A percentile compares a stretch with the other conserved stretches of the same genome.
These are phyloP conservation scores for Sporothrix mexicana DNA, from an alignment of 2,329 filamentous ascomycete genomes.

Conservation along the genomic window DNA sequence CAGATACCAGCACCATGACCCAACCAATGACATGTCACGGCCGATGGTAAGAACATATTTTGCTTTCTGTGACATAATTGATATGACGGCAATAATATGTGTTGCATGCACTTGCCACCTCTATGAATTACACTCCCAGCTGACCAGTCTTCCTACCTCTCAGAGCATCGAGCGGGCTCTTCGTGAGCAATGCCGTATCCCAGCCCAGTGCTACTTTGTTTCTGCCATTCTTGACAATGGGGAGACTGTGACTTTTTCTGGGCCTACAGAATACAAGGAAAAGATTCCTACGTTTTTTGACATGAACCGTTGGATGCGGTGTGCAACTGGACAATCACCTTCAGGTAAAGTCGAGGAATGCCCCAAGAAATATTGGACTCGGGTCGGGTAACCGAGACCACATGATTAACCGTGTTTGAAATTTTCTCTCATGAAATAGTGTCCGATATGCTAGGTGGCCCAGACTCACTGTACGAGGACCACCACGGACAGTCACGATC, in stretches of 20 bases:
- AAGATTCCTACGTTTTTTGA: constrained; percentile 56
- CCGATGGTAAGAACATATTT: constrained; percentile 38
- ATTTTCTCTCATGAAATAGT: background rate
- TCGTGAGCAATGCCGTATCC: constrained; percentile 58
- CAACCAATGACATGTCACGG: constrained; percentile 37
- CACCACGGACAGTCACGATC: constrained; percentile 25
- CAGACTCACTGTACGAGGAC: constrained; percentile 28
- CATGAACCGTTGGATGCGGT: constrained; percentile 49
- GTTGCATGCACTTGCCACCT: background rate
- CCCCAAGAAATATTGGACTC: background rate
- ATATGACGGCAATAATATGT: background rate
- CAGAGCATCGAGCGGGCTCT: constrained; percentile 56
- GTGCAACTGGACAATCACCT: constrained; percentile 44
- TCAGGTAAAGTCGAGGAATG: constrained; percentile 45
- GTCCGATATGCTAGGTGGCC: constrained; percentile 35
- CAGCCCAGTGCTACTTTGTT: constrained; percentile 59
- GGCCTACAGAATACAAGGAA: constrained; percentile 50
- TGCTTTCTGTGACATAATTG: background rate
- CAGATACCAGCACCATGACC: constrained; percentile 37
- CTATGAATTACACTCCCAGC: background rate
- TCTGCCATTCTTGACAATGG: constrained; percentile 58
- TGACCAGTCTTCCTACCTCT: constrained; percentile 12
- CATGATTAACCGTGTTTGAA: constrained; percentile 10
- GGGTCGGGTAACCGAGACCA: background rate
- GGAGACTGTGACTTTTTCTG: constrained; percentile 53